Conservation (phyloP, 768 basidiomycete species). For the Boletus reticulatus region DNA sequence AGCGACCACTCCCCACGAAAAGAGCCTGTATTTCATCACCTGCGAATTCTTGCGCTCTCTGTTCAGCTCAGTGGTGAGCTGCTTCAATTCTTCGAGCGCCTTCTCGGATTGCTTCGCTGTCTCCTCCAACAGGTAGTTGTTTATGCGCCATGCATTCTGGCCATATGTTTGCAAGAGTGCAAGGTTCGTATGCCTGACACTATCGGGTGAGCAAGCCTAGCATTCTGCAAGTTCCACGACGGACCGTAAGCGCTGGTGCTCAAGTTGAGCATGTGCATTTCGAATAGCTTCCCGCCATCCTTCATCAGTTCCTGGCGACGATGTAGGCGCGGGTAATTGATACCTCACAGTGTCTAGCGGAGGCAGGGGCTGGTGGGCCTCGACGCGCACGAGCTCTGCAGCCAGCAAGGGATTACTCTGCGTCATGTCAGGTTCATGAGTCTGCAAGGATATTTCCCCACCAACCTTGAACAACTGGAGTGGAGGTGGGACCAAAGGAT, state of each 20-base stretch:
- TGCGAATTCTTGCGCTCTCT: slow-evolving; percentile 85
- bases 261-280: slow-evolving; percentile 79
- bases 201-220: slow-evolving; percentile 1
- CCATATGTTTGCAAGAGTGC: slow-evolving; percentile 84
- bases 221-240: slow-evolving; percentile 9
- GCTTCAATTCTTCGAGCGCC: slow-evolving; percentile 72
- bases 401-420: slow-evolving; percentile 70
- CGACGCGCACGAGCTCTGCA: slow-evolving; percentile 75
- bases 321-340: slow-evolving; percentile 66
- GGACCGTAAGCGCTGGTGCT: slow-evolving; percentile 81
- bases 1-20: neutral
- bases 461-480: slow-evolving; percentile 67
- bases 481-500: slow-evolving; percentile 69
- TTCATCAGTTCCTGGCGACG: slow-evolving; percentile 62
- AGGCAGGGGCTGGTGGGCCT: slow-evolving; percentile 60
- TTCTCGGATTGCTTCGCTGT: slow-evolving; percentile 70
- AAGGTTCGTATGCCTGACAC: slow-evolving; percentile 73
- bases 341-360: slow-evolving; percentile 72
- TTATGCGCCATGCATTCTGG: slow-evolving; percentile 86
- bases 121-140: slow-evolving; percentile 84
- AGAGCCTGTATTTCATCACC: slow-evolving; percentile 36
- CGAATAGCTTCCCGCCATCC: slow-evolving; percentile 74
- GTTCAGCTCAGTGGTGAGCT: slow-evolving; percentile 82
- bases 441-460: neutral
- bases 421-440: neutral